Percentiles rank a stretch among this genome's conserved stretches.
Conservation (phyloP, 2,329 filamentous ascomycete genomes). For the Hirsutella thompsonii region DNA sequence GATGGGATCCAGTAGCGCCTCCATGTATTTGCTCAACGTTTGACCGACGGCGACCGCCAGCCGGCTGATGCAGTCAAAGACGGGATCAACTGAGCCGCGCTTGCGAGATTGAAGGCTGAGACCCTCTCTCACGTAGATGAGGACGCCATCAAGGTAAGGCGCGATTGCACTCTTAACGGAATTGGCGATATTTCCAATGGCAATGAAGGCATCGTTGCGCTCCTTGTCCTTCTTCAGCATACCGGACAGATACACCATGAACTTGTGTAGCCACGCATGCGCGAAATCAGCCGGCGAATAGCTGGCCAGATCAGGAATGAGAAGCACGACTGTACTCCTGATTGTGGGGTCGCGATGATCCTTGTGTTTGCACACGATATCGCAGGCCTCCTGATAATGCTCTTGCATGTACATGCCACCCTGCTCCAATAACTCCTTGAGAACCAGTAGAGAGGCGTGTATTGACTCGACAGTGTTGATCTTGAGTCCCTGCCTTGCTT, state of each 20-base stretch:
- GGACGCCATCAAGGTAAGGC: constrained; percentile 85
- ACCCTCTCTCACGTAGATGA: constrained; percentile 87
- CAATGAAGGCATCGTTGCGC: constrained; percentile 84
- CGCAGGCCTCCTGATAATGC: constrained; percentile 81
- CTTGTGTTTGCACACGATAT: constrained; percentile 84
- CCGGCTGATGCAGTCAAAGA: constrained; percentile 97
- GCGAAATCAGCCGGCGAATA: constrained; percentile 90
- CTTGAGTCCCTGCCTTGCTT: constrained; percentile 68
- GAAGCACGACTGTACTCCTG: constrained; percentile 74
- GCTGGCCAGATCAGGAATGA: constrained; percentile 85
- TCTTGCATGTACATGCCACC: constrained; percentile 99
- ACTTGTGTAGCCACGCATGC: constrained; percentile 76
- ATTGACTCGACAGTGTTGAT: constrained; percentile 74
- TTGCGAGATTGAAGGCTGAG: constrained; percentile 66
- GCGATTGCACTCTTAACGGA: constrained; percentile 92
- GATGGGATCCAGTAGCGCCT: constrained; percentile 85
- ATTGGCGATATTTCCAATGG: constrained; percentile 92
- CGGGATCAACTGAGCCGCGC: constrained; percentile 56
- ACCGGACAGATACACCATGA: constrained; percentile 90
- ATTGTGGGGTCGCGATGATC: constrained; percentile 85
- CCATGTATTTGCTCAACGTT: constrained; percentile 96
- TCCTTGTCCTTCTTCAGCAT: constrained; percentile 94
- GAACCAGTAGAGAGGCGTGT: constrained; percentile 84
- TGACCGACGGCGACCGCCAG: constrained; percentile 91
- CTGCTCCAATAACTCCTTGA: constrained; percentile 86